A percentile compares a stretch with the other conserved stretches of the same genome.
These are phyloP conservation scores for Eutrema heterophyllum DNA, from an alignment of 345 rosid genomes.

Conservation along the genomic window DNA sequence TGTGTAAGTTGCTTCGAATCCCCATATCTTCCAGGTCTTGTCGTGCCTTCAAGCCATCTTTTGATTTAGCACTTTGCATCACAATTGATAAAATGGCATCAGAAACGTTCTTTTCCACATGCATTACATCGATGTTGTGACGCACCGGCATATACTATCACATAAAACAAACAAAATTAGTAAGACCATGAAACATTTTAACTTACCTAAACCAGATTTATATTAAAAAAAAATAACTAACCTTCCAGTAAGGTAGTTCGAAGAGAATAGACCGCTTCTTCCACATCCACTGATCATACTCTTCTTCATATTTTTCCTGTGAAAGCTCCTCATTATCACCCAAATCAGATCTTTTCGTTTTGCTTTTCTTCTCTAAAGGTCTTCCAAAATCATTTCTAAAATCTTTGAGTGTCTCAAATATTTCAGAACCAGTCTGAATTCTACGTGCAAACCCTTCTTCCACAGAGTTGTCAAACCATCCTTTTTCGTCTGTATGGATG, in stretches of 20 bases:
- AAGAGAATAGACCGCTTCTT: background rate
- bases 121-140: no score
- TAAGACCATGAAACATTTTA: background rate
- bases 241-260: background rate
- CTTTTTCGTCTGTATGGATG: background rate
- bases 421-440: background rate
- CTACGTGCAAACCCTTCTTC: background rate
- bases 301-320: background rate
- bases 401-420: background rate
- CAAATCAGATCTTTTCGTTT: background rate
- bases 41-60: no score
- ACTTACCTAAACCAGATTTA: background rate
- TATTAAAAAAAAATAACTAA: background rate
- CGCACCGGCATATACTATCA: no score
- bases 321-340: background rate
- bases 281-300: background rate
- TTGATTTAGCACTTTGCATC: no score
- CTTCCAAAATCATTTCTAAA: background rate
- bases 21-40: no score
- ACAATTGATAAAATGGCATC: no score
- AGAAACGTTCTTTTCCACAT: no score
- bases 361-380: no score
- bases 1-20: no score
- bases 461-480: background rate
- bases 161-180: no score